phyloP scores from a whole-genome alignment of 495 filamentous ascomycete genomes.

The Aspergillus sparsus region DNA sequence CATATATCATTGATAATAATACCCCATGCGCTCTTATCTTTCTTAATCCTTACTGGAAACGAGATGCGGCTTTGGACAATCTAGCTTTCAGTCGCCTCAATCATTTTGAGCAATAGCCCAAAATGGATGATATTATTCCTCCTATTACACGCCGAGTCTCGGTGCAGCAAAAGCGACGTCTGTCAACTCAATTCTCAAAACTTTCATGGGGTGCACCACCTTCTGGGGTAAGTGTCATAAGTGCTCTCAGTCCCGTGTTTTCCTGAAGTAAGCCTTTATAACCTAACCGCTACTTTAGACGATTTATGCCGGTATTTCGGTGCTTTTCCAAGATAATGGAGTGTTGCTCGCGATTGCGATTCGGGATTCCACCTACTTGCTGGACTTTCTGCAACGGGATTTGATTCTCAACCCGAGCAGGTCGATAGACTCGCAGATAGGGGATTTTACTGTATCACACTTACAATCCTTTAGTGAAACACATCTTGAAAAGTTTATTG shows the following conservation, averaged over 20 bases:
- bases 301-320: constrained; percentile 65
- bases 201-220: constrained; percentile 31
- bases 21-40: no score
- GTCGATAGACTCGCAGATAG: constrained; percentile 41
- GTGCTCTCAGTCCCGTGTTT: not conserved
- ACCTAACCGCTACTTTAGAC: constrained; percentile 43
- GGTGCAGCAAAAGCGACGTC: constrained; percentile 34
- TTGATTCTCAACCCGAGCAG: constrained; percentile 35
- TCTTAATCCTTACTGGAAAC: no score
- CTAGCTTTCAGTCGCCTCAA: no score
- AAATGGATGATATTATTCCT: constrained; percentile 16
- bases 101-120: not conserved
- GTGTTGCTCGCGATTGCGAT: constrained; percentile 65
- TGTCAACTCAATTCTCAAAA: constrained; percentile 27
- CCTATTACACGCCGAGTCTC: constrained; percentile 38
- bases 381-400: constrained; percentile 69
- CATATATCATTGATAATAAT: not conserved
- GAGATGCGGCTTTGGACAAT: no score
- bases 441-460: constrained; percentile 54
- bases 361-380: constrained; percentile 75
- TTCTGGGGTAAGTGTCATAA: constrained; percentile 28
- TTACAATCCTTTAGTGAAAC: constrained; percentile 59
- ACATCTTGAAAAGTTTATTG: constrained; percentile 68
- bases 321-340: constrained; percentile 48
- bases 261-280: constrained; percentile 21